A percentile compares a stretch with the other conserved stretches of the same genome.
Evolutionary conservation across 176 grass and related monocot genomes (phyloP).

Genomic region (Olyra latifolia): DNA sequence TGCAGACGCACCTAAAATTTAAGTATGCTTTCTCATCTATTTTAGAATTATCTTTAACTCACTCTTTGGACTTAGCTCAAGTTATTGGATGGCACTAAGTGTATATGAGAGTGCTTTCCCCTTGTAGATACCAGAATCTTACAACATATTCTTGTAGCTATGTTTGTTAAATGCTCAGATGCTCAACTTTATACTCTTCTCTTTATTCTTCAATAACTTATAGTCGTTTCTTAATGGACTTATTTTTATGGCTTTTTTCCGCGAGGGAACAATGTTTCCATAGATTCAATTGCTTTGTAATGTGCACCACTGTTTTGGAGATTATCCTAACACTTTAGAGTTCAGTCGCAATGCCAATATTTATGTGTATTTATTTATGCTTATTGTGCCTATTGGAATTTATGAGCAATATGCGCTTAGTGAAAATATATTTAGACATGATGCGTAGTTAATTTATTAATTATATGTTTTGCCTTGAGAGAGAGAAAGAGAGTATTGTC

Average conservation of each 20-base stretch:
- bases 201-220: background rate
- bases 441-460: too few species aligned
- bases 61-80: slow-evolving; percentile 64
- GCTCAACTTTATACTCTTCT: background rate
- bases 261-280: background rate
- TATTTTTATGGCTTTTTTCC: background rate
- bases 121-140: background rate
- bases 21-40: slow-evolving; percentile 4
- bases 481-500: too few species aligned
- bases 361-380: too few species aligned
- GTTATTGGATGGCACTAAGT: slow-evolving; percentile 63
- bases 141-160: background rate
- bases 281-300: background rate
- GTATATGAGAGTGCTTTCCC: background rate
- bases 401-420: too few species aligned
- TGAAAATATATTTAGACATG: too few species aligned
- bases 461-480: too few species aligned
- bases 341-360: too few species aligned
- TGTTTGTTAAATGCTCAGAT: background rate
- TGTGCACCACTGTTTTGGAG: background rate
- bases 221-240: background rate
- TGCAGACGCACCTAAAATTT: slow-evolving; percentile 8
- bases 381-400: too few species aligned
- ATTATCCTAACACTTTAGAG: background rate
- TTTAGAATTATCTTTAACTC: slow-evolving; percentile 61